Evolutionary conservation across 805 yeast species (phyloP).

Genomic region (Sugiyamaella qingdaonensis): DNA sequence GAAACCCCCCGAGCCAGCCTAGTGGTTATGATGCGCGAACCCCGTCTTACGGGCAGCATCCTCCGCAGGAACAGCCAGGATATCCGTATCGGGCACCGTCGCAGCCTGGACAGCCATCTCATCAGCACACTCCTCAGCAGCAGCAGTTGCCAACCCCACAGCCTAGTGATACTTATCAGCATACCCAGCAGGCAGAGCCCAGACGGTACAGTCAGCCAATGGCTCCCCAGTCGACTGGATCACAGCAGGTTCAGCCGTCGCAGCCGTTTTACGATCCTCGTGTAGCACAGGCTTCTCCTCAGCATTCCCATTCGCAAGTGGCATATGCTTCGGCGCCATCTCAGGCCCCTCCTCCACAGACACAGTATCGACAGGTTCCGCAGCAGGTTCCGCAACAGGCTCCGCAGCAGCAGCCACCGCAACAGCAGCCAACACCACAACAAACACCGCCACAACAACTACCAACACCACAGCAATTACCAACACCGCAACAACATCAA

Average conservation of each 20-base stretch:
- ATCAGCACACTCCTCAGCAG: background rate
- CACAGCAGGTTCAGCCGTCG: background rate
- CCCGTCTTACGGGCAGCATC: background rate
- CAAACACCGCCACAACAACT: too few species aligned
- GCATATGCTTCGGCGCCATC: background rate
- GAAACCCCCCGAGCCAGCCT: too few species aligned
- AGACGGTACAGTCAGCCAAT: background rate
- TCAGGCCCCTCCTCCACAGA: background rate
- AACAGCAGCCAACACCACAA: background rate
- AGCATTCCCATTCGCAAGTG: background rate
- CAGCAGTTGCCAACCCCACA: background rate
- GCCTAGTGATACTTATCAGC: background rate
- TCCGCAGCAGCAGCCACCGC: background rate
- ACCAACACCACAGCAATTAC: too few species aligned
- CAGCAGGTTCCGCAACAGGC: constrained; percentile 1
- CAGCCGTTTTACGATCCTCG: background rate
- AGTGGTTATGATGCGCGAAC: too few species aligned
- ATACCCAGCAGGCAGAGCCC: background rate
- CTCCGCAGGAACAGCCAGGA: background rate
- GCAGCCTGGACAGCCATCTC: constrained; percentile 2
- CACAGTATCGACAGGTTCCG: background rate
- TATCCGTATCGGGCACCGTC: background rate
- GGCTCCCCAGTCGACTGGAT: too few species aligned
- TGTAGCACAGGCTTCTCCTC: background rate
- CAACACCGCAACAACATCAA: background rate